Conservation (phyloP, 306 rosid genomes). For the Pyrus pyrifolia region DNA sequence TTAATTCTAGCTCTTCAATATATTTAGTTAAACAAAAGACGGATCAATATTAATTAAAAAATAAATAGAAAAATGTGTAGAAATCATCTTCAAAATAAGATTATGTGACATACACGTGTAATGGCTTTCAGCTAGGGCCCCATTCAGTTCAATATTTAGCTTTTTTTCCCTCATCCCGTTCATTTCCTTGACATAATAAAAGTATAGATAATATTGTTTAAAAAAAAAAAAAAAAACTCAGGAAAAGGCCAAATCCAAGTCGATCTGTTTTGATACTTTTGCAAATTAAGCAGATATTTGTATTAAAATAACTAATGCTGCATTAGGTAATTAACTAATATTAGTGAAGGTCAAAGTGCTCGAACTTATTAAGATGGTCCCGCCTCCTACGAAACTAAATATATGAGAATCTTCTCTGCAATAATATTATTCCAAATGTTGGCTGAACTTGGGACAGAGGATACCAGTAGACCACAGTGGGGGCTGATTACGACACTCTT, state of each 20-base stretch:
- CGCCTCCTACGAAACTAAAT: slow-evolving; percentile 9
- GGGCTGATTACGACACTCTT: slow-evolving; percentile 36
- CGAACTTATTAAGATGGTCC: slow-evolving; percentile 12
- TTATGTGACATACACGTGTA: not conserved
- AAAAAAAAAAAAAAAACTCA: too few species aligned
- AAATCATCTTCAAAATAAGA: too few species aligned
- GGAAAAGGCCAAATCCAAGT: slow-evolving; percentile 23
- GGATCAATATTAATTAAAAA: too few species aligned
- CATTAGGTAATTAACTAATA: not conserved
- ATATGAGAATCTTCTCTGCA: slow-evolving; percentile 40
- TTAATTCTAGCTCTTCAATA: too few species aligned
- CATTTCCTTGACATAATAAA: not conserved
- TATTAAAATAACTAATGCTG: not conserved
- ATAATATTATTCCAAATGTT: slow-evolving; percentile 53
- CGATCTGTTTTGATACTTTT: slow-evolving; percentile 16
- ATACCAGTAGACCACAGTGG: slow-evolving; percentile 26
- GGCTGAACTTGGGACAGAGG: slow-evolving; percentile 57
- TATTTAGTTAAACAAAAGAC: too few species aligned
- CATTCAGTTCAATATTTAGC: not conserved
- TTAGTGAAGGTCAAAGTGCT: not conserved
- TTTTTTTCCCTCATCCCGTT: not conserved
- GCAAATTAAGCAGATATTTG: slow-evolving; percentile 4
- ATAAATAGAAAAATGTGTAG: too few species aligned
- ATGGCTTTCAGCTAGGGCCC: not conserved
- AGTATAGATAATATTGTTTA: too few species aligned